Evolutionary conservation across 768 basidiomycete genomes (phyloP).

Genomic region (Auricularia sp.): DNA sequence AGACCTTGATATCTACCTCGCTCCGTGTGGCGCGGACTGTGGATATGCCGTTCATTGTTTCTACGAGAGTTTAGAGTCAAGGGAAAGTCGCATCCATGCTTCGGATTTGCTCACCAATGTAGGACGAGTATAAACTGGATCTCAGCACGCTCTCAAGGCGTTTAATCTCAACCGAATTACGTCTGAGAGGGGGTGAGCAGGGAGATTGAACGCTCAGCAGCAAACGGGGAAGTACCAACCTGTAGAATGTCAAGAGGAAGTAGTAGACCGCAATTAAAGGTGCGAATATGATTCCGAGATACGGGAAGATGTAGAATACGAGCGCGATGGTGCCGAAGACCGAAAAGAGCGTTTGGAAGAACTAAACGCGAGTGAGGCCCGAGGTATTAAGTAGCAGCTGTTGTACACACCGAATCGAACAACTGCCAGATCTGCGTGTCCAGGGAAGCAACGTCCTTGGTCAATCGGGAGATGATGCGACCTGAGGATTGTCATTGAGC

Average conservation of each 20-base stretch:
- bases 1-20: background rate
- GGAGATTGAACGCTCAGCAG: background rate
- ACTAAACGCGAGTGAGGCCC: constrained; percentile 17
- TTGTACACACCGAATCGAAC: background rate
- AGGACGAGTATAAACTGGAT: constrained; percentile 47
- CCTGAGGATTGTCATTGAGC: constrained; percentile 25
- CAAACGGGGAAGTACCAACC: constrained; percentile 16
- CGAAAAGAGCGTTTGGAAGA: constrained; percentile 30
- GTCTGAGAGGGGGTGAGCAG: constrained; percentile 10
- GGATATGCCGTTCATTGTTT: constrained; percentile 52
- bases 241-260: constrained; percentile 44
- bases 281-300: constrained; percentile 53
- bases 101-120: constrained; percentile 34
- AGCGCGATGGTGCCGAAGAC: constrained; percentile 49
- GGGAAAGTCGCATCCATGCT: background rate
- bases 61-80: constrained; percentile 20
- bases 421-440: constrained; percentile 2
- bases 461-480: constrained; percentile 45
- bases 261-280: constrained; percentile 47
- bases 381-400: too few species aligned
- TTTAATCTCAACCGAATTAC: constrained; percentile 55
- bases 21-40: constrained; percentile 52
- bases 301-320: constrained; percentile 60
- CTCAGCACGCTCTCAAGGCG: constrained; percentile 56
- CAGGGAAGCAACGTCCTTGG: constrained; percentile 31